Percentiles rank a stretch among this genome's conserved stretches.
Evolutionary conservation across 192 early-diverging fungal species (phyloP).

Genomic region (Coemansia guatemalensis): DNA sequence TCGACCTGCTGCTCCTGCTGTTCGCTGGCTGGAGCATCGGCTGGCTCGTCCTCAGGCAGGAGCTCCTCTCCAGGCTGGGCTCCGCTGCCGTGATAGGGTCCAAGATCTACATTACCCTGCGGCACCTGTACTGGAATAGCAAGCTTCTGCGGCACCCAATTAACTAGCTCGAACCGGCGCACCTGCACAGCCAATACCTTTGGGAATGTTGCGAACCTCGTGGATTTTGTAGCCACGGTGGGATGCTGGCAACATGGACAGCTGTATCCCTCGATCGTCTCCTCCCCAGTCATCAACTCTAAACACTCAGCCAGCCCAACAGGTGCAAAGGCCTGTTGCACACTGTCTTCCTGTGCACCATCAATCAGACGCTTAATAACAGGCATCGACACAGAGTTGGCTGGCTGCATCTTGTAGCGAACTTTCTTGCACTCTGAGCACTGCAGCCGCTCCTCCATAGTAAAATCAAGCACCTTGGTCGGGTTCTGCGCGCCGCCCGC

Average conservation of each 20-base stretch:
- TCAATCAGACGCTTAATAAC: constrained; percentile 62
- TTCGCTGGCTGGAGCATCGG: too few species aligned
- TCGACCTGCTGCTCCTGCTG: too few species aligned
- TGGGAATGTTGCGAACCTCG: constrained; percentile 72
- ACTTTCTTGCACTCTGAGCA: constrained; percentile 83
- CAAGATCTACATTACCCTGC: constrained; percentile 59
- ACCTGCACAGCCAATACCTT: constrained; percentile 70
- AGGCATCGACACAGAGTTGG: constrained; percentile 61
- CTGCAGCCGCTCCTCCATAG: constrained; percentile 79
- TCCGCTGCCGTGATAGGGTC: constrained; percentile 68
- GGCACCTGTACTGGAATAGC: constrained; percentile 63
- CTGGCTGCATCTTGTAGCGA: constrained; percentile 63
- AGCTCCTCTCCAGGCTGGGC: constrained; percentile 65
- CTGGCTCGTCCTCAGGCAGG: constrained; percentile 74
- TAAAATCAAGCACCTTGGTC: constrained; percentile 76
- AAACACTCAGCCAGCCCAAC: constrained; percentile 69
- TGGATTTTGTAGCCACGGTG: constrained; percentile 63
- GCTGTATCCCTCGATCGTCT: constrained; percentile 59
- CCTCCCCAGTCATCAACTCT: constrained; percentile 56
- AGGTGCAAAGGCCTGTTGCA: constrained; percentile 11
- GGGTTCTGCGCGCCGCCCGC: constrained; percentile 62
- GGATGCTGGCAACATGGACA: constrained; percentile 63
- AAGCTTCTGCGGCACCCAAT: constrained; percentile 75
- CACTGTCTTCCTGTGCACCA: constrained; percentile 13
- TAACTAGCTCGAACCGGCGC: constrained; percentile 72